Evolutionary conservation across 208 protist genomes (phyloP).

Genomic region (Wallacemonas rigidus): DNA sequence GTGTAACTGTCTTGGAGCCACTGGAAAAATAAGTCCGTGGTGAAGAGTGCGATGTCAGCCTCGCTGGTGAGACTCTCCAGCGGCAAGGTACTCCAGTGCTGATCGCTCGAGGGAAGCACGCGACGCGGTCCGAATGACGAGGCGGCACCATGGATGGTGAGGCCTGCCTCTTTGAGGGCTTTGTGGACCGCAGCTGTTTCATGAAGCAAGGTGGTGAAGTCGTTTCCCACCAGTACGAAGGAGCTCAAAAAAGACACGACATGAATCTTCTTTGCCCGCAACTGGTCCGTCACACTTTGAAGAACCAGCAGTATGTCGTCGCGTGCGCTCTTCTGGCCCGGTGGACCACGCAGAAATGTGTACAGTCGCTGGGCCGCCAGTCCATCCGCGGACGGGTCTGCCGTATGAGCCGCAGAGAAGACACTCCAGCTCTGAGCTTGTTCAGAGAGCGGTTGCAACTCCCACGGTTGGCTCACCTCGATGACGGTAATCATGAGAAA

Average conservation of each 20-base stretch:
- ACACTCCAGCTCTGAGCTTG: constrained; percentile 51
- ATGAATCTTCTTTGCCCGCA: constrained; percentile 29
- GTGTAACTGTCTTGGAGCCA: constrained; percentile 67
- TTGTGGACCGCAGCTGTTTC: constrained; percentile 59
- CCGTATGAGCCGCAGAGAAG: constrained; percentile 26
- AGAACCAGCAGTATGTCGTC: constrained; percentile 53
- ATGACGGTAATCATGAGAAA: constrained; percentile 38
- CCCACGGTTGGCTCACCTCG: constrained; percentile 52
- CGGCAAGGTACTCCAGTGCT: constrained; percentile 46
- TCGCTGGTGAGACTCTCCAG: constrained; percentile 30
- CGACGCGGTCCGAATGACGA: constrained; percentile 52
- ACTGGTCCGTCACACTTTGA: constrained; percentile 37
- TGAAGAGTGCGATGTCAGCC: constrained; percentile 45
- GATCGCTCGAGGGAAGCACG: constrained; percentile 26
- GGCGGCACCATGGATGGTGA: constrained; percentile 39
- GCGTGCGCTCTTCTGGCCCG: constrained; percentile 44
- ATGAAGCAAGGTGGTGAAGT: constrained; percentile 58
- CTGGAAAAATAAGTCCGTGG: constrained; percentile 56
- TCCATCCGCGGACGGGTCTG: neutral
- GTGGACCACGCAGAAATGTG: constrained; percentile 52
- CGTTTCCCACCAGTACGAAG: constrained; percentile 40
- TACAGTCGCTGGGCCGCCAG: constrained; percentile 21
- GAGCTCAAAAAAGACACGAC: constrained; percentile 51
- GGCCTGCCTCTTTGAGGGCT: constrained; percentile 50
- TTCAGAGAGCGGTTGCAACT: constrained; percentile 49